These are phyloP conservation scores for Periconia macrospinosa DNA, from an alignment of 2,329 filamentous ascomycete species.

Conservation along the genomic window DNA sequence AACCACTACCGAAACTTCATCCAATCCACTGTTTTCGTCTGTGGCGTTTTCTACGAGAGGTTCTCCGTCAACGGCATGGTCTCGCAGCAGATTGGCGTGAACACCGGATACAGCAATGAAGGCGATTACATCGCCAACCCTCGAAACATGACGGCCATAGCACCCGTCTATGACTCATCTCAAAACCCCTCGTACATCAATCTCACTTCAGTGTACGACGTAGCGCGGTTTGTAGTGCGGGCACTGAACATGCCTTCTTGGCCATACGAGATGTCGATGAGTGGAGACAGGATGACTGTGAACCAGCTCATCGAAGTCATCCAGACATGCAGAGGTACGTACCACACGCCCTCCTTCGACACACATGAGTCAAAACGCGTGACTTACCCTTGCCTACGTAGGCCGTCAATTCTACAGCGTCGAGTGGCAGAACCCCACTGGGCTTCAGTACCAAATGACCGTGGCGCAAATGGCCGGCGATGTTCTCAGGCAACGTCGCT, in stretches of 20 bases:
- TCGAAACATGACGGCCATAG: conserved; percentile 58
- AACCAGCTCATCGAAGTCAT: conserved; percentile 61
- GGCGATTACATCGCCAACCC: conserved; percentile 70
- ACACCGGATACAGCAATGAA: conserved; percentile 57
- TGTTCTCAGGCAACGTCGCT: conserved; percentile 39
- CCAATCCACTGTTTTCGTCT: conserved; percentile 71
- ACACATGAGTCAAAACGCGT: too few species aligned
- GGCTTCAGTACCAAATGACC: conserved; percentile 53
- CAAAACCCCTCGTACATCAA: conserved; percentile 56
- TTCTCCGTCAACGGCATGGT: conserved; percentile 70
- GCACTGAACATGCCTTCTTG: conserved; percentile 67
- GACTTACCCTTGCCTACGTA: conserved; percentile 4
- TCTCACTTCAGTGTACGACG: conserved; percentile 70
- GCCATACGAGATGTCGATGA: conserved; percentile 70
- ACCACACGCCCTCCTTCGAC: too few species aligned
- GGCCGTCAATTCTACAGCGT: conserved; percentile 33
- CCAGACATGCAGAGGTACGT: conserved; percentile 34
- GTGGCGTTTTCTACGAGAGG: conserved; percentile 75
- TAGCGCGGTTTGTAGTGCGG: conserved; percentile 71
- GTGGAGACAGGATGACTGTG: conserved; percentile 66
- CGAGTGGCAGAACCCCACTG: conserved; percentile 53
- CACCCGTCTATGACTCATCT: conserved; percentile 57
- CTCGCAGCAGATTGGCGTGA: conserved; percentile 60
- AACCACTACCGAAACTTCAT: conserved; percentile 61
- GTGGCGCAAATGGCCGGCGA: conserved; percentile 40